These are phyloP conservation scores for Cardamine chenopodiifolia DNA, from an alignment of 345 rosid species.

Conservation along the genomic window DNA sequence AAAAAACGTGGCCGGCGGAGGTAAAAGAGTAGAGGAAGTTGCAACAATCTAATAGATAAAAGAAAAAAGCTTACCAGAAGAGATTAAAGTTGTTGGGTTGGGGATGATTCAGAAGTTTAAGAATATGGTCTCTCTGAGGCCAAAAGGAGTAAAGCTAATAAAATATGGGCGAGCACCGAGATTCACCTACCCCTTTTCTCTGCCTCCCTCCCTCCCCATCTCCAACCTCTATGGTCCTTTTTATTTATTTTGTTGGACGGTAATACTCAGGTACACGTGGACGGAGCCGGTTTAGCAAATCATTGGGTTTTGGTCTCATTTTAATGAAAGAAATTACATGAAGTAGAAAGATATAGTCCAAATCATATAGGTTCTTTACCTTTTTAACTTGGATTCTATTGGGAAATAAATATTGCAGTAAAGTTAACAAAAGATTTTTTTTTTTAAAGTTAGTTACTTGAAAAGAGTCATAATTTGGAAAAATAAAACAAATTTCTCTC, in stretches of 20 bases:
- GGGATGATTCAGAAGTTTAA: not conserved
- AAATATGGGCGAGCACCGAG: constrained; percentile 9
- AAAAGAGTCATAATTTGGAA: no score
- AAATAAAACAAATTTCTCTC: not conserved
- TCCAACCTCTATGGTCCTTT: not conserved
- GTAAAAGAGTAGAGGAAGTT: no score
- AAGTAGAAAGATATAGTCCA: no score
- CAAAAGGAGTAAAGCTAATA: no score
- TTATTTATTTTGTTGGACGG: not conserved
- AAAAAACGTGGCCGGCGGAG: constrained; percentile 1
- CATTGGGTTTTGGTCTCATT: no score
- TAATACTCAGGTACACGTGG: not conserved
- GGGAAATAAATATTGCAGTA: no score
- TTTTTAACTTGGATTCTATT: no score
- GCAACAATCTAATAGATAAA: not conserved
- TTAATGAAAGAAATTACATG: no score
- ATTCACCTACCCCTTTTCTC: constrained; percentile 20
- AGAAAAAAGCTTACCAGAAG: constrained; percentile 17
- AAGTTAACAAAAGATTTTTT: no score
- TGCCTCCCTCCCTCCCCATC: not conserved
- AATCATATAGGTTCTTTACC: no score
- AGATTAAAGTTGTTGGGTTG: not conserved
- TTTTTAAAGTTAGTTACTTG: no score
- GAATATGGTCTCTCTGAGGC: not conserved
- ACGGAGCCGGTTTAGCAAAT: not conserved